Conservation (phyloP, 495 filamentous ascomycete genomes). For the Hypoxylon cercidicola region DNA sequence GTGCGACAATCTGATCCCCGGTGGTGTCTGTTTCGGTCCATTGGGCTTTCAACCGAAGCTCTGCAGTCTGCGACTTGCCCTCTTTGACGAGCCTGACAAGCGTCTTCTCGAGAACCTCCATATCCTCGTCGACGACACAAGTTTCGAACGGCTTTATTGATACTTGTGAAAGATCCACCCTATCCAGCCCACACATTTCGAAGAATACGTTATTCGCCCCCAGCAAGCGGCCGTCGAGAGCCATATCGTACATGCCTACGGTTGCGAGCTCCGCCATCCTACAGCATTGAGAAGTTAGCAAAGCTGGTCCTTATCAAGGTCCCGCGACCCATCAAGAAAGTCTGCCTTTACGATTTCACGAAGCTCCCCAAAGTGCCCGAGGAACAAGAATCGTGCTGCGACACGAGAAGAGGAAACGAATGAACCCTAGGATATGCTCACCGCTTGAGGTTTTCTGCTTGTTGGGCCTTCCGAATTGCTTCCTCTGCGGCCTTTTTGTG, state of each 20-base stretch:
- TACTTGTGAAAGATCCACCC: constrained; percentile 46
- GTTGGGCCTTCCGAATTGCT: constrained; percentile 55
- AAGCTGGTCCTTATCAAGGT: not conserved
- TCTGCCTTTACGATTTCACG: no score
- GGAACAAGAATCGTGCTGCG: not conserved
- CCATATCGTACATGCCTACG: constrained; percentile 61
- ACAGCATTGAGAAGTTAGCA: constrained; percentile 12
- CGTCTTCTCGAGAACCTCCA: constrained; percentile 56
- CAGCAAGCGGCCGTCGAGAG: constrained; percentile 53
- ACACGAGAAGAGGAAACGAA: not conserved
- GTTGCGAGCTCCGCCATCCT: constrained; percentile 58
- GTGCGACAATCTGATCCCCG: constrained; percentile 61
- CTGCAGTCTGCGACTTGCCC: constrained; percentile 65
- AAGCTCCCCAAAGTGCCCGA: not conserved
- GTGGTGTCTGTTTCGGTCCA: constrained; percentile 67
- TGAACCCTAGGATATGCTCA: constrained; percentile 4
- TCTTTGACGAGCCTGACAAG: constrained; percentile 67
- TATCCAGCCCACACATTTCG: constrained; percentile 70
- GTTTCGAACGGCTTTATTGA: constrained; percentile 51
- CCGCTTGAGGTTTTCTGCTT: constrained; percentile 60
- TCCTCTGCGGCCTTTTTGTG: constrained; percentile 56
- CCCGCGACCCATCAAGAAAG: no score
- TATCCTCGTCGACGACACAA: constrained; percentile 68
- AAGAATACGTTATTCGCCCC: constrained; percentile 58
- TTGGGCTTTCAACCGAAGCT: constrained; percentile 73